Evolutionary conservation across 305 asterid species (phyloP), one percentile per base, ranked within the genome.

Genomic region (Petunia hybrid): DNA sequence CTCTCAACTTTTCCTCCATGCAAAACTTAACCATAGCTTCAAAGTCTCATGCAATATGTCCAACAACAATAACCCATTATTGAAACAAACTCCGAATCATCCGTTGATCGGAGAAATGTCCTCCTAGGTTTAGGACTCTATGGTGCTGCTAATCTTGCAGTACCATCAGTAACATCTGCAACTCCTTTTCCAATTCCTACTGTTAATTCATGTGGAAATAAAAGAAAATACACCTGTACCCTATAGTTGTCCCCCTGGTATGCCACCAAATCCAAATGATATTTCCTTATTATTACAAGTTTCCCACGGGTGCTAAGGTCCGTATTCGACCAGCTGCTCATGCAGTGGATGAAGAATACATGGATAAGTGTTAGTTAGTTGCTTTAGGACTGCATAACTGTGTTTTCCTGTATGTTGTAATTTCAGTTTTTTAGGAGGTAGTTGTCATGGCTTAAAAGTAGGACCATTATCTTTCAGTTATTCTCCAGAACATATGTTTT

Each of bases 71-170:
- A 22, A 62, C 40, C 7, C 67, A 0, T 22, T 22, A 22, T 22
- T 1, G 31, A 22, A 22, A 0, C 31, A 22, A 22, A 22, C 31
- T 36, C 36, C 2, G 67, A 62, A 10, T 51, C 57, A 51, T 51
- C 6, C 41, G 43, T 85, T 65, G 88, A 87, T 81, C 4, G 91
- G 81, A 83, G 92, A 64, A 83, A 87, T 82, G 80, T 85, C 82
- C 90, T 89, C 12, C 83, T 87, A 5, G 90, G 92, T 0, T 22
- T 89, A 6, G 92, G 88, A 7, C 82, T 87, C 6, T 87, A 82
- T 75, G 85, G 89, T 59, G 87, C 89, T 4, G 79, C 88, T 68
- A 89, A 10, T 65, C 83, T 85, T 0, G 14, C 62, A 48, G 12
- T 81, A 7, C 22, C 78, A 36, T 61, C n/a, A 1, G 64, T 7